Evolutionary conservation across 306 rosid species (phyloP).

Genomic region (Prunus mira): DNA sequence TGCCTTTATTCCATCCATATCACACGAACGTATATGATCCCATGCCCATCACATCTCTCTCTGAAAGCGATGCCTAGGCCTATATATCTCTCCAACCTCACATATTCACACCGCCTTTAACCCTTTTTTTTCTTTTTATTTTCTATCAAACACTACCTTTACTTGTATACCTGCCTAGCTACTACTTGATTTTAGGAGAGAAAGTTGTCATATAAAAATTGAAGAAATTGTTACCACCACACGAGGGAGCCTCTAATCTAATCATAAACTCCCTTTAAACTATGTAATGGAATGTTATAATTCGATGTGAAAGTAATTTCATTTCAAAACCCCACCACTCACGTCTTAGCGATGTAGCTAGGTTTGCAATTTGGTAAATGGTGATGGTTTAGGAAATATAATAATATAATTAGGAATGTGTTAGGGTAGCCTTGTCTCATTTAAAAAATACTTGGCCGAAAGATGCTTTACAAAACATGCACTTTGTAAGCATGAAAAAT

Average conservation of each 20-base stretch:
- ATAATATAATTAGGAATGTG: background rate
- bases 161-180: constrained; percentile 31
- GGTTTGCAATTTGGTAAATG: background rate
- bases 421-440: background rate
- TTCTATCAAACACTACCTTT: constrained; percentile 22
- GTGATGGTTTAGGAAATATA: background rate
- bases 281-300: constrained; percentile 1
- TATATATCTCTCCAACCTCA: constrained; percentile 25
- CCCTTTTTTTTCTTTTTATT: background rate
- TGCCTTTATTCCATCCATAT: constrained; percentile 66
- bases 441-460: constrained; percentile 13
- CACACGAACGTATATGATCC: constrained; percentile 50
- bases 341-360: background rate
- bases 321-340: constrained; percentile 6
- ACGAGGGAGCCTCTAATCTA: constrained; percentile 52
- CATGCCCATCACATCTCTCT: constrained; percentile 22
- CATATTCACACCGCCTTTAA: constrained; percentile 37
- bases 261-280: constrained; percentile 17
- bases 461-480: constrained; percentile 15
- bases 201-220: constrained; percentile 8
- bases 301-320: background rate
- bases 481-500: constrained; percentile 4
- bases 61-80: constrained; percentile 32
- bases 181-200: constrained; percentile 35
- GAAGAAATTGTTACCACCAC: constrained; percentile 30